These are phyloP conservation scores for Capsella rubella DNA, from an alignment of 441 rosid species.

Conservation along the genomic window DNA sequence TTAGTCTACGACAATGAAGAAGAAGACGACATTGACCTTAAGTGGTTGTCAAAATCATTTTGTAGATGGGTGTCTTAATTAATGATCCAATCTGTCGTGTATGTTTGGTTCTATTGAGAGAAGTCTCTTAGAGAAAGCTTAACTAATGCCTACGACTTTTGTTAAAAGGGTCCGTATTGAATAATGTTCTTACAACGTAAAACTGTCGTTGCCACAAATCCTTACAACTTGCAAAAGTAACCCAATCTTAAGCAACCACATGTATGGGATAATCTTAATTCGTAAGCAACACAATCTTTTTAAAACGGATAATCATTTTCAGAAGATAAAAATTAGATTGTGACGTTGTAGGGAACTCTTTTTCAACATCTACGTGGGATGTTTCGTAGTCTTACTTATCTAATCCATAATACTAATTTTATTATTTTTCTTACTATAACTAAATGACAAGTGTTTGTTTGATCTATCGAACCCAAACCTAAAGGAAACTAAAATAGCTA, in stretches of 20 bases:
- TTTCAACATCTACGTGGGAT: conserved; percentile 34
- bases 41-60: conserved; percentile 39
- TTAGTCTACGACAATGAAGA: conserved; percentile 30
- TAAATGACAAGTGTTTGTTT: conserved; percentile 24
- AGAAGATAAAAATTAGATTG: conserved; percentile 23
- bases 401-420: conserved; percentile 1
- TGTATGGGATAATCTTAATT: too few species aligned
- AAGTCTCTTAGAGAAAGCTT: not conserved
- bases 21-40: conserved; percentile 33
- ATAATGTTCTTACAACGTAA: not conserved
- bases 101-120: conserved; percentile 32
- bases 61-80: conserved; percentile 11
- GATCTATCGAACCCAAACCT: not conserved
- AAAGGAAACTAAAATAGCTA: conserved; percentile 19
- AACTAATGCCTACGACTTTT: conserved; percentile 12
- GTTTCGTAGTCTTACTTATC: conserved; percentile 4
- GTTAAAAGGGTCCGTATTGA: conserved; percentile 15
- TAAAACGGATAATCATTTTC: not conserved
- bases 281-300: not conserved
- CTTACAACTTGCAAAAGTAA: conserved; percentile 9
- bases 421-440: not conserved
- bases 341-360: conserved; percentile 33
- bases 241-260: too few species aligned
- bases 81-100: conserved; percentile 31
- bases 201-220: conserved; percentile 23